These are phyloP conservation scores for Penicillium mononematosum DNA, from an alignment of 495 filamentous ascomycete genomes.

Conservation along the genomic window DNA sequence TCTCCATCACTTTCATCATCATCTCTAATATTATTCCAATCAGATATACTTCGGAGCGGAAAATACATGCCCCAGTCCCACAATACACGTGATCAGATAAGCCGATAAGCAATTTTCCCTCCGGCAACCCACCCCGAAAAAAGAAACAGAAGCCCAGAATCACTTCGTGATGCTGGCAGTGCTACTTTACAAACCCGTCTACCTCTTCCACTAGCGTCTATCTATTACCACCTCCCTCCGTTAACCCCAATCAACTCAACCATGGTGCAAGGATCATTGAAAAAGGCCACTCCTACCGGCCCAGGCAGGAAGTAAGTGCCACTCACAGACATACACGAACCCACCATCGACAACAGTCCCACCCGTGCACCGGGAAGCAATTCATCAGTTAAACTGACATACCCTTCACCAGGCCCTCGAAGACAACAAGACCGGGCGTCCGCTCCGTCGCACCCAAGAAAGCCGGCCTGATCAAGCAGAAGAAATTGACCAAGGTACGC, in stretches of 20 bases:
- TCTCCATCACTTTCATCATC: neutral
- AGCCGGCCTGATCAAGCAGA: conserved; percentile 53
- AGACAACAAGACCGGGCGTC: conserved; percentile 53
- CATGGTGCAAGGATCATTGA: conserved; percentile 13
- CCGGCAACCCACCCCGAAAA: conserved; percentile 10
- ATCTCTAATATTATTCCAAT: neutral
- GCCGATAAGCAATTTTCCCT: conserved; percentile 15
- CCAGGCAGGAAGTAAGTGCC: conserved; percentile 11
- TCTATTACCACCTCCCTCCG: neutral
- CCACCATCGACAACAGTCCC: neutral
- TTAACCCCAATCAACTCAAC: neutral
- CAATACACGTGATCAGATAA: conserved; percentile 9
- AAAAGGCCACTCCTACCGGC: conserved; percentile 1
- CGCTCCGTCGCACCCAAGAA: conserved; percentile 71
- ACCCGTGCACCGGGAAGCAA: neutral
- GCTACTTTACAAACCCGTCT: neutral
- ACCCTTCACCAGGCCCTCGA: conserved; percentile 7
- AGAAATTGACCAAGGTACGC: conserved; percentile 62
- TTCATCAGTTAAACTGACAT: neutral
- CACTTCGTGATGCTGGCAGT: conserved; percentile 36
- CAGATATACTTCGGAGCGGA: conserved; percentile 12
- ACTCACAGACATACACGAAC: neutral
- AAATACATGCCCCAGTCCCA: neutral
- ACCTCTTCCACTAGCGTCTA: neutral
- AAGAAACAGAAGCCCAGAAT: conserved; percentile 5